A percentile compares a stretch with the other conserved stretches of the same genome.
phyloP scores from a whole-genome alignment of 1,284 basidiomycete genomes.

The Cystobasidium sp. region DNA sequence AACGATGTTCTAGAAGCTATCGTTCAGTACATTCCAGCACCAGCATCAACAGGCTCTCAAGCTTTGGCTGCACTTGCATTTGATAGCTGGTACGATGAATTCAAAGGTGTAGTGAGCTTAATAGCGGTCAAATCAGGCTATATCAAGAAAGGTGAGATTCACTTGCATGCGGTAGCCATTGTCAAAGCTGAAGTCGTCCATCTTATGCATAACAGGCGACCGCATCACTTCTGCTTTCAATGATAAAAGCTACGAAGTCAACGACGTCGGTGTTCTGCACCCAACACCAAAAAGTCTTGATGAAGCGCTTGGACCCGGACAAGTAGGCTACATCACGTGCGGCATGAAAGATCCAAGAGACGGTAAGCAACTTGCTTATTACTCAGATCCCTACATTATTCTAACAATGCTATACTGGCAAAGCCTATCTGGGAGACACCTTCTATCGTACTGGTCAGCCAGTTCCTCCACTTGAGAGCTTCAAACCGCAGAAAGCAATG shows the following conservation, averaged over 20 bases:
- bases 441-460: constrained; percentile 74
- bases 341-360: constrained; percentile 99
- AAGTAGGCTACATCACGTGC: constrained; percentile 61
- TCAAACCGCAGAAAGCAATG: constrained; percentile 93
- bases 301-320: constrained; percentile 44
- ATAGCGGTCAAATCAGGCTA: constrained; percentile 71
- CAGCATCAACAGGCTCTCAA: constrained; percentile 59
- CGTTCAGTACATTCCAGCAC: constrained; percentile 79
- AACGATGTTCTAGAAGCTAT: constrained; percentile 77
- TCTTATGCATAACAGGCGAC: constrained; percentile 66
- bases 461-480: constrained; percentile 86
- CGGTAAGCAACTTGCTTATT: constrained; percentile 62
- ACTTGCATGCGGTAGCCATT: background rate
- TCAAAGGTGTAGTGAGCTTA: constrained; percentile 92
- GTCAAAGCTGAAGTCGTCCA: no score
- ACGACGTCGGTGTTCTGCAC: constrained; percentile 88
- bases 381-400: constrained; percentile 7
- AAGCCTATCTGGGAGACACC: constrained; percentile 92
- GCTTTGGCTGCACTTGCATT: constrained; percentile 83
- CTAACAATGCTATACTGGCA: constrained; percentile 8
- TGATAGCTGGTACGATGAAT: constrained; percentile 90
- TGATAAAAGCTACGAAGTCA: constrained; percentile 87
- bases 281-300: constrained; percentile 76
- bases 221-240: constrained; percentile 85
- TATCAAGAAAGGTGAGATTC: constrained; percentile 60